Evolutionary conservation across 1,139 yeast species (phyloP).

Genomic region (Yamadazyma oceani): DNA sequence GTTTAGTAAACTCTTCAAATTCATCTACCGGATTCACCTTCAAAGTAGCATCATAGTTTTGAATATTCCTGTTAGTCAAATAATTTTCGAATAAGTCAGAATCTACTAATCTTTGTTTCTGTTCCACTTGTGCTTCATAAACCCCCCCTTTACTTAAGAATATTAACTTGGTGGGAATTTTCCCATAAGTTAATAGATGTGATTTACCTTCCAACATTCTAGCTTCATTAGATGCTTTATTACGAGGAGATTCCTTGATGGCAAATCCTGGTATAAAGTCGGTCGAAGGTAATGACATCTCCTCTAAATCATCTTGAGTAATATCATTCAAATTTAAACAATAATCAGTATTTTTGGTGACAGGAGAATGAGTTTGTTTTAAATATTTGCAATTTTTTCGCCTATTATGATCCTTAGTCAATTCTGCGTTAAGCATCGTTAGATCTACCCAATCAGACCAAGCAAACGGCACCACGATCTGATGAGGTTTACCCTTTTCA

Average conservation of each 20-base stretch:
- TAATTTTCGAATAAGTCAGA: slow-evolving; percentile 24
- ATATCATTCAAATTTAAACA: slow-evolving; percentile 26
- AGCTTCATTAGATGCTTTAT: slow-evolving; percentile 26
- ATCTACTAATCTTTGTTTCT: slow-evolving; percentile 21
- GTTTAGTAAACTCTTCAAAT: slow-evolving; percentile 17
- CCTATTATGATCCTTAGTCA: slow-evolving; percentile 17
- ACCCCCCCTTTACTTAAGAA: slow-evolving; percentile 40
- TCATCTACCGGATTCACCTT: slow-evolving; percentile 23
- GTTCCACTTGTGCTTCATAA: slow-evolving; percentile 29
- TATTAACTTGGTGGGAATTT: slow-evolving; percentile 41
- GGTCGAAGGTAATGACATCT: slow-evolving; percentile 21
- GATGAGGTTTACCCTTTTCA: slow-evolving; percentile 14
- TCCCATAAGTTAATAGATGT: slow-evolving; percentile 41
- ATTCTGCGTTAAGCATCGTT: slow-evolving; percentile 21
- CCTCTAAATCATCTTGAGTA: slow-evolving; percentile 25
- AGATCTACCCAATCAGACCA: slow-evolving; percentile 35
- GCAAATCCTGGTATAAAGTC: slow-evolving; percentile 29
- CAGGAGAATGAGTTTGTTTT: slow-evolving; percentile 22
- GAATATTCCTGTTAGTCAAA: slow-evolving; percentile 19
- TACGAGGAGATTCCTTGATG: slow-evolving; percentile 23
- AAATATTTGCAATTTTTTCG: slow-evolving; percentile 20
- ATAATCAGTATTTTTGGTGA: slow-evolving; percentile 20
- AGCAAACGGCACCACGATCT: slow-evolving; percentile 24
- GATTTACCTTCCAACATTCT: slow-evolving; percentile 41
- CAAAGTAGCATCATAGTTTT: slow-evolving; percentile 16